Percentiles rank a stretch among this genome's conserved stretches.
These are phyloP conservation scores for Scutellaria barbata DNA, from an alignment of 257 asterid species.

Conservation along the genomic window DNA sequence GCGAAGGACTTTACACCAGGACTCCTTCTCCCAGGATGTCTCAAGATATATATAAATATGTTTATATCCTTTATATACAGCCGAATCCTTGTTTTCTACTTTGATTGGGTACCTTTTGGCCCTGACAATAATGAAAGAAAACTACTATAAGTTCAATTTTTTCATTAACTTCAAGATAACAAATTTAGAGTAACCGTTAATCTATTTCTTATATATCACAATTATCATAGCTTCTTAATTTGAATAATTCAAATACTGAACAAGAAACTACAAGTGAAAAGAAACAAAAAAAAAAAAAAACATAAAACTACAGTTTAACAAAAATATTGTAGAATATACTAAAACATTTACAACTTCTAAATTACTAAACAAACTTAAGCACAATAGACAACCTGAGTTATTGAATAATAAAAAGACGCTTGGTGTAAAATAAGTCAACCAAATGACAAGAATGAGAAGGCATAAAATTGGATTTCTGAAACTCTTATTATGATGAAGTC, in stretches of 20 bases:
- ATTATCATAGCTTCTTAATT: neutral
- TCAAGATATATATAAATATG: constrained; percentile 72
- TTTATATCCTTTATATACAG: constrained; percentile 70
- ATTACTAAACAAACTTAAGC: neutral
- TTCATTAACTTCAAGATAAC: constrained; percentile 23
- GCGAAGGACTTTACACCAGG: constrained; percentile 98
- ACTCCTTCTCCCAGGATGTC: constrained; percentile 96
- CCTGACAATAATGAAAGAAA: constrained; percentile 57
- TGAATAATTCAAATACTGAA: constrained; percentile 5
- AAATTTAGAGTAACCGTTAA: constrained; percentile 2
- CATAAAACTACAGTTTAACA: neutral
- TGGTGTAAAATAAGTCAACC: neutral
- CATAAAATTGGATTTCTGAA: neutral
- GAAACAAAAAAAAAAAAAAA: neutral
- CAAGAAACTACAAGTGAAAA: neutral
- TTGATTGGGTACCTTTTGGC: constrained; percentile 88
- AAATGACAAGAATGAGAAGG: neutral
- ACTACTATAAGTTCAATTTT: constrained; percentile 18
- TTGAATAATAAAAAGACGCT: neutral
- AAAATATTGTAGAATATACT: neutral
- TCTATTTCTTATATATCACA: neutral
- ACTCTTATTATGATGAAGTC: neutral
- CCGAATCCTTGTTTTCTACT: constrained; percentile 72
- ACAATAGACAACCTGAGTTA: constrained; percentile 1
- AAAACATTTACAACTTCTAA: neutral